Evolutionary conservation across 2,329 filamentous ascomycete species (phyloP), one percentile per base, ranked within the genome.

Genomic region (Capronia epimyces): DNA sequence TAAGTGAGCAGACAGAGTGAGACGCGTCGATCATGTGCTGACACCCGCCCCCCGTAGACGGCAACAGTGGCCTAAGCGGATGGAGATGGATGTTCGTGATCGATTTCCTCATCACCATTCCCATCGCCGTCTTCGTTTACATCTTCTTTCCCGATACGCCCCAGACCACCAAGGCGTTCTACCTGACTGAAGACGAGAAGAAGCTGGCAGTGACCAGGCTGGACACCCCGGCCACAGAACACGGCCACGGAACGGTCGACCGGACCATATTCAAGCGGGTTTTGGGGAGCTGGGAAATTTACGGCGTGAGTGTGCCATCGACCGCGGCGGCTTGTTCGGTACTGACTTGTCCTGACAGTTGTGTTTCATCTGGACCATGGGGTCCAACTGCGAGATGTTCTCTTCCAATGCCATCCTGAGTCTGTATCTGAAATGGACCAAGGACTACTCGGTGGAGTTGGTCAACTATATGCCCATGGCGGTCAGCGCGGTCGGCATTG

Each of bases 331-430:
- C 5, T 27, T 27, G 24, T 27, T 10, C 24, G 10, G 5, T 27
- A 10, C 24, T 27, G 24, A 27, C 10, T 10, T 10, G 10, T 5
- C 5, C 10, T 10, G 13, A 37, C 34, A 37, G 34, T 37, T 37
- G 5, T 37, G 34, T 13, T 37, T 37, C 34, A 37, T 37, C n/a
- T 37, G 34, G 34, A 37, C 34, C 34, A 37, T 37, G 34, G 34
- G 34, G 7, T 15, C 34, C 34, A 37, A 37, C 34, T 37, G 34
- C 18, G 84, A 88, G 63, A 84, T 52, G 49, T 52, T 46, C 25
- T 54, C 51, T 21, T 46, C 40, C 16, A 54, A 54, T 27, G 51
- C 37, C 8, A 50, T 50, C 4, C 39, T 50, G 37, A 39, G 50
- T 18, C 40, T 54, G 12, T 54, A 41, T 25, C 46, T 54, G 25